phyloP scores from a whole-genome alignment of 192 early-diverging fungal genomes.

The Mortierella antarctica region DNA sequence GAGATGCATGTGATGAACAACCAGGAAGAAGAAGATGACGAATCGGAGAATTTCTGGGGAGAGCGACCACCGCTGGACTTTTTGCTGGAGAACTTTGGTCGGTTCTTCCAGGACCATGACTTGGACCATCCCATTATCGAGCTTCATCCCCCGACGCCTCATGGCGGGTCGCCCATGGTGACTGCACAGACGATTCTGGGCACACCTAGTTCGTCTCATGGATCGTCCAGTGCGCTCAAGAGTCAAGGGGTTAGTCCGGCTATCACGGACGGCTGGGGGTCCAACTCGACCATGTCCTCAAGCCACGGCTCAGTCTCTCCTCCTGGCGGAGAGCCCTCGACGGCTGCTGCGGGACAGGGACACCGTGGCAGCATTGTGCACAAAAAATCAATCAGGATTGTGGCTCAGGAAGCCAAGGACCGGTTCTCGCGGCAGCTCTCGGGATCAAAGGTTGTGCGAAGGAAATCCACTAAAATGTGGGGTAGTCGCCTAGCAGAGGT shows the following conservation, averaged over 20 bases:
- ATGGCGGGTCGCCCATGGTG: conserved; percentile 39
- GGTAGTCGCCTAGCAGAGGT: conserved; percentile 59
- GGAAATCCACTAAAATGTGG: conserved; percentile 68
- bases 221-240: conserved; percentile 26
- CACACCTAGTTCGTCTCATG: conserved; percentile 10
- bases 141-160: conserved; percentile 29
- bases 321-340: conserved; percentile 2
- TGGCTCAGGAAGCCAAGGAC: conserved; percentile 64
- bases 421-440: conserved; percentile 49
- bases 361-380: conserved; percentile 50
- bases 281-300: conserved; percentile 38
- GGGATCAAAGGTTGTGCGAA: conserved; percentile 44
- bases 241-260: conserved; percentile 34
- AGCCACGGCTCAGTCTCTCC: conserved; percentile 22
- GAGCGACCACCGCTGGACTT: conserved; percentile 74
- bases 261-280: conserved; percentile 50
- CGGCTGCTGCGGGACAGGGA: neutral
- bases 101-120: conserved; percentile 81
- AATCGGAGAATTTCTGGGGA: conserved; percentile 59
- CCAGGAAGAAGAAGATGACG: conserved; percentile 21
- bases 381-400: conserved; percentile 65
- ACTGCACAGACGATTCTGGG: conserved; percentile 37
- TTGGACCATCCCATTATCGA: conserved; percentile 78
- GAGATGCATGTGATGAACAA: conserved; percentile 24
- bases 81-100: conserved; percentile 73